These are phyloP conservation scores for Fusarium succisae DNA, from an alignment of 2,329 filamentous ascomycete species.

Conservation along the genomic window DNA sequence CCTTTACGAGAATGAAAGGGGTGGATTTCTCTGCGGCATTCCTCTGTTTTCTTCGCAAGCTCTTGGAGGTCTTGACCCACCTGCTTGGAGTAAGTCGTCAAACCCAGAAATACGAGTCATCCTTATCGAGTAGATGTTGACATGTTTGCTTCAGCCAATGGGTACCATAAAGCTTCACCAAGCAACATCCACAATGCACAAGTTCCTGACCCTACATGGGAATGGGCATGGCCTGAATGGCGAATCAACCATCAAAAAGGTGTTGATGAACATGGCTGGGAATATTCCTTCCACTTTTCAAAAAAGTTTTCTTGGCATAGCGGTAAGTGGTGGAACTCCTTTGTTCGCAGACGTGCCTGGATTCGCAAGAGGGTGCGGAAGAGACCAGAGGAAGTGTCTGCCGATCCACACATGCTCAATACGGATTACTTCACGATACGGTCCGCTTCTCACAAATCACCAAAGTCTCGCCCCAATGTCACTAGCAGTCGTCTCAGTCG, in stretches of 20 bases:
- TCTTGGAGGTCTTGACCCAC: conserved; percentile 84
- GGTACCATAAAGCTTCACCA: conserved; percentile 66
- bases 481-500: conserved; percentile 48
- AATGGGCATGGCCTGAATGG: conserved; percentile 81
- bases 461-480: conserved; percentile 47
- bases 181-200: conserved; percentile 85
- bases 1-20: conserved; percentile 94
- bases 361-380: conserved; percentile 79
- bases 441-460: conserved; percentile 56
- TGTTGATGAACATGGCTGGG: conserved; percentile 88
- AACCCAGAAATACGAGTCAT: not conserved
- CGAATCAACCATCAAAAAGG: conserved; percentile 76
- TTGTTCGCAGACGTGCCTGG: conserved; percentile 91
- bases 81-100: conserved; percentile 72
- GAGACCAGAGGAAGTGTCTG: conserved; percentile 53
- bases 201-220: conserved; percentile 93
- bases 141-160: conserved; percentile 61
- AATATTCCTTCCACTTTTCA: conserved; percentile 90
- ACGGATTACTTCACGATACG: conserved; percentile 84
- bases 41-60: conserved; percentile 90
- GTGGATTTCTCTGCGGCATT: conserved; percentile 87
- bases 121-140: conserved; percentile 7
- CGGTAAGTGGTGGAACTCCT: conserved; percentile 92
- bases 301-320: conserved; percentile 85
- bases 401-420: conserved; percentile 73